These are phyloP conservation scores for Aspergillus japonicus DNA, from an alignment of 2,329 filamentous ascomycete genomes.

Conservation along the genomic window DNA sequence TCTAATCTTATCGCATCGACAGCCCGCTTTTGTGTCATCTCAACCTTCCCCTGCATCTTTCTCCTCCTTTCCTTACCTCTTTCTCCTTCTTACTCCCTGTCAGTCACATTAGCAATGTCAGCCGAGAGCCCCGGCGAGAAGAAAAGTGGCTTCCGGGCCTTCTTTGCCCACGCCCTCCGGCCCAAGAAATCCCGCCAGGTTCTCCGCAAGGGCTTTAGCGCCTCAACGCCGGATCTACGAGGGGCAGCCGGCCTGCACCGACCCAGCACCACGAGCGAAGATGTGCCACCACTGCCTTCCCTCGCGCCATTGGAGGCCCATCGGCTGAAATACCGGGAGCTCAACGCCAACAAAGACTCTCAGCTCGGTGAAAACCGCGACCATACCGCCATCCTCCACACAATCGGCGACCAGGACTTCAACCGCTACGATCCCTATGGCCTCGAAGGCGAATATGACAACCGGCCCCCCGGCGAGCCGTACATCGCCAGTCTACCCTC, in stretches of 20 bases:
- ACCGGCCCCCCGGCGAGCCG: conserved; percentile 38
- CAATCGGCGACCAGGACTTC: conserved; percentile 34
- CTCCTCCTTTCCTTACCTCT: not conserved
- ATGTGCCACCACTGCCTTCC: conserved; percentile 30
- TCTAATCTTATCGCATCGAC: not conserved
- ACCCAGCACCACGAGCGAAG: conserved; percentile 21
- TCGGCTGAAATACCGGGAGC: conserved; percentile 32
- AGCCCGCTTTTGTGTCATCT: not conserved
- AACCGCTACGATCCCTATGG: conserved; percentile 22
- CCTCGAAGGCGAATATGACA: conserved; percentile 18
- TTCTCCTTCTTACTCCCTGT: not conserved
- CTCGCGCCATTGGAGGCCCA: conserved; percentile 37
- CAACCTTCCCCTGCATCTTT: not conserved
- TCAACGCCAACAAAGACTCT: conserved; percentile 30
- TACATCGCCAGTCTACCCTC: conserved; percentile 48
- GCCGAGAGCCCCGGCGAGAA: conserved; percentile 33
- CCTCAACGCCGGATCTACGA: conserved; percentile 31
- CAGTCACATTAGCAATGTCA: conserved; percentile 23
- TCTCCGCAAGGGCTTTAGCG: conserved; percentile 32
- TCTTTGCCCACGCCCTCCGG: conserved; percentile 31
- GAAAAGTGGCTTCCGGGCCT: conserved; percentile 28
- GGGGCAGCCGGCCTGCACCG: conserved; percentile 13
- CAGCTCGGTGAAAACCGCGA: conserved; percentile 39
- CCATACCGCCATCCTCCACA: conserved; percentile 38
- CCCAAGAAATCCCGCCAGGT: conserved; percentile 40